Conservation (phyloP, 2,329 filamentous ascomycete genomes). For the Tolypocladium cylindrosporum region DNA sequence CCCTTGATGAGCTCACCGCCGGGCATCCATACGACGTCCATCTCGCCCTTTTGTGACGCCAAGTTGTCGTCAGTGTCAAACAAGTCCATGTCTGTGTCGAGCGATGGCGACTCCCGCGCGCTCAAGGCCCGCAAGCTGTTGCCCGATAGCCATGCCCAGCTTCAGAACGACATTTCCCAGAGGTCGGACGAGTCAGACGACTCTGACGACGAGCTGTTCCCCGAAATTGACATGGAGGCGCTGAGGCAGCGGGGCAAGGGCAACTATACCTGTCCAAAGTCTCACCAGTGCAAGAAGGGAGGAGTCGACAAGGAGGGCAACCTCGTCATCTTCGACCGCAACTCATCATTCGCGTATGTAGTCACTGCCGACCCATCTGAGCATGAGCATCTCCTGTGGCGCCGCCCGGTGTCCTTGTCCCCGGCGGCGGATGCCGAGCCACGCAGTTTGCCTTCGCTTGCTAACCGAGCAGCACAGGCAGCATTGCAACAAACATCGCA, state of each 20-base stretch:
- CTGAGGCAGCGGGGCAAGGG: constrained; percentile 29
- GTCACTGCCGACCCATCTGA: background rate
- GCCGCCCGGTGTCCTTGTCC: background rate
- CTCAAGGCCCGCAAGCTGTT: constrained; percentile 13
- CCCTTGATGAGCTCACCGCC: constrained; percentile 6
- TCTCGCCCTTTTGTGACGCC: constrained; percentile 12
- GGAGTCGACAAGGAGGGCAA: constrained; percentile 28
- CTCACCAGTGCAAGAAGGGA: constrained; percentile 26
- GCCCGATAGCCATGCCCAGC: constrained; percentile 7
- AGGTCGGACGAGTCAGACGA: constrained; percentile 19
- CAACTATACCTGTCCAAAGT: constrained; percentile 25
- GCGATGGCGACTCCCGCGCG: constrained; percentile 11
- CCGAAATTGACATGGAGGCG: constrained; percentile 26
- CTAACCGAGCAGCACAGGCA: constrained; percentile 18
- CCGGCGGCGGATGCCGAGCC: background rate
- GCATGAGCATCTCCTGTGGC: background rate
- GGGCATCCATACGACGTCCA: constrained; percentile 8
- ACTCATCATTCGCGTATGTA: constrained; percentile 29
- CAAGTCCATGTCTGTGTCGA: constrained; percentile 6
- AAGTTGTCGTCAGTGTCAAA: constrained; percentile 6
- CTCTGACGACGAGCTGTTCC: constrained; percentile 24
- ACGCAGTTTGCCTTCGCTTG: background rate
- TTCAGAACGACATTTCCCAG: constrained; percentile 5
- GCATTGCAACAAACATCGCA: constrained; percentile 32
- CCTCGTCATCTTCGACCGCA: constrained; percentile 28